phyloP scores from a whole-genome alignment of 2,329 filamentous ascomycete genomes.

The Parasarocladium wereldwijsianum region DNA sequence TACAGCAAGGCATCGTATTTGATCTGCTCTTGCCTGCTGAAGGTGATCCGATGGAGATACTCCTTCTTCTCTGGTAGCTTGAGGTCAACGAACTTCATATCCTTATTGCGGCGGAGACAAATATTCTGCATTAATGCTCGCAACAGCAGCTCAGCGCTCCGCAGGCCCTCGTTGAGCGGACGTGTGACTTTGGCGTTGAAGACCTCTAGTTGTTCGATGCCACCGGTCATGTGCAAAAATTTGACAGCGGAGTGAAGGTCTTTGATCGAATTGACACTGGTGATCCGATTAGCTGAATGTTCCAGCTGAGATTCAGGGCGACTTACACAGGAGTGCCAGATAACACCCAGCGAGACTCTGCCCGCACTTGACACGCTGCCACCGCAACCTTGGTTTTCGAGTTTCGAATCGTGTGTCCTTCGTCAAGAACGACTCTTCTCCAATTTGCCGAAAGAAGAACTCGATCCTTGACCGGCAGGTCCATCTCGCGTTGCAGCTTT shows the following conservation, averaged over 20 bases:
- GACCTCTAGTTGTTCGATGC: constrained; percentile 55
- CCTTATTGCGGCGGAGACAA: constrained; percentile 69
- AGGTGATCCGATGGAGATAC: constrained; percentile 60
- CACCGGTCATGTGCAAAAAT: constrained; percentile 63
- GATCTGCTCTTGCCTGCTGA: constrained; percentile 57
- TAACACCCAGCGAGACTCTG: constrained; percentile 63
- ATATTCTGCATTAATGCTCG: constrained; percentile 69
- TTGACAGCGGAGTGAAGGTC: constrained; percentile 70
- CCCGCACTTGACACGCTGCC: constrained; percentile 51
- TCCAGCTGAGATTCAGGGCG: constrained; percentile 7
- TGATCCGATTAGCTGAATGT: background rate
- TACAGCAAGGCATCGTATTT: constrained; percentile 64
- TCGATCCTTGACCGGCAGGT: constrained; percentile 25
- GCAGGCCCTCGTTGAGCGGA: constrained; percentile 44
- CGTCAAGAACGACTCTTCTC: constrained; percentile 69
- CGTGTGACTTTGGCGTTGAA: constrained; percentile 53
- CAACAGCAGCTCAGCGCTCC: constrained; percentile 46
- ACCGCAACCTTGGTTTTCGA: constrained; percentile 56
- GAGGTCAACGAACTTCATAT: constrained; percentile 78
- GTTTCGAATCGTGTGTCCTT: constrained; percentile 74
- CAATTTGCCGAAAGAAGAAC: constrained; percentile 40
- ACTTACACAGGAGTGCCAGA: constrained; percentile 64
- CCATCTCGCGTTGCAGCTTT: constrained; percentile 53
- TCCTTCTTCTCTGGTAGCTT: constrained; percentile 65
- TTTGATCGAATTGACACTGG: constrained; percentile 58